Conservation (phyloP, 2,329 filamentous ascomycete genomes). For the Penicillium psychrosexuale region DNA sequence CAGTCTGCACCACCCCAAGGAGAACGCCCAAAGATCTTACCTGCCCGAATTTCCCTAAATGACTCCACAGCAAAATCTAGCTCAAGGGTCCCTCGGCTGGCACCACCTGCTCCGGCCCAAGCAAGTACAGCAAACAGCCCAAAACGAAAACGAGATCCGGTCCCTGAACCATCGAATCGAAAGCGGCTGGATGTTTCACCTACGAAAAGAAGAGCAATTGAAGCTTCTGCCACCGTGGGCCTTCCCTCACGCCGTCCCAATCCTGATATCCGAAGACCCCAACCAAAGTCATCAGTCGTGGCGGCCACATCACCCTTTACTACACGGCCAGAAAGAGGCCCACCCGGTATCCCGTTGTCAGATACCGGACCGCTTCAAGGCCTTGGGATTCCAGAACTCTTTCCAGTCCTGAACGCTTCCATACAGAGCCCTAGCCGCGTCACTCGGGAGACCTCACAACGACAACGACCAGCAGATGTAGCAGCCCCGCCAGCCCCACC, state of each 20-base stretch:
- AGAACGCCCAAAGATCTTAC: constrained; percentile 7
- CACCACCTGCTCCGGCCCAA: background rate
- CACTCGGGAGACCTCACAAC: background rate
- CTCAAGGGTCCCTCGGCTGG: background rate
- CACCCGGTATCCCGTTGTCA: background rate
- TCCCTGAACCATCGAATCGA: background rate
- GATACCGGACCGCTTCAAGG: background rate
- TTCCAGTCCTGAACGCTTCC: background rate
- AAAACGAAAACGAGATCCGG: constrained; percentile 26
- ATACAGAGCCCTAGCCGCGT: background rate
- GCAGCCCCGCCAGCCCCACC: background rate
- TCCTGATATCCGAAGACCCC: background rate
- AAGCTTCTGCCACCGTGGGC: background rate
- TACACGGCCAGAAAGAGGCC: background rate
- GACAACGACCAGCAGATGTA: background rate
- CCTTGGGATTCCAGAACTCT: background rate
- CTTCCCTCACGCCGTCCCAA: background rate
- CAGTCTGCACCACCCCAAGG: background rate
- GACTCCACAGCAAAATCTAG: background rate
- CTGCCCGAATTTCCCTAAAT: background rate
- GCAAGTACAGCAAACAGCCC: background rate
- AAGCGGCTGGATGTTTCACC: background rate
- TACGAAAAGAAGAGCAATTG: constrained; percentile 11
- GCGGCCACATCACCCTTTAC: background rate
- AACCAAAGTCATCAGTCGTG: background rate